Percentiles rank a stretch among this genome's conserved stretches.
phyloP scores from a whole-genome alignment of 2,329 filamentous ascomycete species.

The Shiraia sp. region DNA sequence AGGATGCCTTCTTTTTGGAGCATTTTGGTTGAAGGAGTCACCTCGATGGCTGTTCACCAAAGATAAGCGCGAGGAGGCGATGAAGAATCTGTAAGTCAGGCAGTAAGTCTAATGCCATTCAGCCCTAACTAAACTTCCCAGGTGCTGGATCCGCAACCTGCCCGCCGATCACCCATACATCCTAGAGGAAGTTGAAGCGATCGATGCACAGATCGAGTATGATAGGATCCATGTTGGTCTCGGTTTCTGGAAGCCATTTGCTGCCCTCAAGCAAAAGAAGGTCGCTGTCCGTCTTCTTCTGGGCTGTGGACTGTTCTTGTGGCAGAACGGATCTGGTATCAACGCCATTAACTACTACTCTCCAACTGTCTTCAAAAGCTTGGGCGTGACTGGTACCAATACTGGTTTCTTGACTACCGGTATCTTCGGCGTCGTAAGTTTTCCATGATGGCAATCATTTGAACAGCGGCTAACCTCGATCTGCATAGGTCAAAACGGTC shows the following conservation, averaged over 20 bases:
- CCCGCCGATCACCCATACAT: slow-evolving; percentile 66
- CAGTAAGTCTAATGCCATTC: too few relatives aligned
- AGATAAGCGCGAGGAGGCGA: slow-evolving; percentile 45
- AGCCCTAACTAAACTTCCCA: too few relatives aligned
- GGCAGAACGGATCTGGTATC: slow-evolving; percentile 77
- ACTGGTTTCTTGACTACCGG: slow-evolving; percentile 70
- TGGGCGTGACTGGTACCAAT: slow-evolving; percentile 65
- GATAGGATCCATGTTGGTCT: slow-evolving; percentile 66
- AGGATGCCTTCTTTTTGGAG: slow-evolving; percentile 57
- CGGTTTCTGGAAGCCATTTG: slow-evolving; percentile 68
- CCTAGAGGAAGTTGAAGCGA: slow-evolving; percentile 70
- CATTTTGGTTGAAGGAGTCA: slow-evolving; percentile 49
- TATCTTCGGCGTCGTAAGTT: slow-evolving; percentile 67
- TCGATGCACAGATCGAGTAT: slow-evolving; percentile 70
- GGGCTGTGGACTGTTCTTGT: slow-evolving; percentile 76
- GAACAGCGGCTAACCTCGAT: not conserved
- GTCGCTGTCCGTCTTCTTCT: slow-evolving; percentile 74
- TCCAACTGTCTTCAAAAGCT: slow-evolving; percentile 68
- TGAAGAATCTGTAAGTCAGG: slow-evolving; percentile 42
- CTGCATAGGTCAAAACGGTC: slow-evolving; percentile 58
- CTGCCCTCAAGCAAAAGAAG: slow-evolving; percentile 45
- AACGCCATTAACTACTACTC: slow-evolving; percentile 78
- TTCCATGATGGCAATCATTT: slow-evolving; percentile 41
- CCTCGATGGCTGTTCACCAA: slow-evolving; percentile 51
- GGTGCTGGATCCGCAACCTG: slow-evolving; percentile 67